Conservation (phyloP, 345 rosid genomes). For the Citrus medica region DNA sequence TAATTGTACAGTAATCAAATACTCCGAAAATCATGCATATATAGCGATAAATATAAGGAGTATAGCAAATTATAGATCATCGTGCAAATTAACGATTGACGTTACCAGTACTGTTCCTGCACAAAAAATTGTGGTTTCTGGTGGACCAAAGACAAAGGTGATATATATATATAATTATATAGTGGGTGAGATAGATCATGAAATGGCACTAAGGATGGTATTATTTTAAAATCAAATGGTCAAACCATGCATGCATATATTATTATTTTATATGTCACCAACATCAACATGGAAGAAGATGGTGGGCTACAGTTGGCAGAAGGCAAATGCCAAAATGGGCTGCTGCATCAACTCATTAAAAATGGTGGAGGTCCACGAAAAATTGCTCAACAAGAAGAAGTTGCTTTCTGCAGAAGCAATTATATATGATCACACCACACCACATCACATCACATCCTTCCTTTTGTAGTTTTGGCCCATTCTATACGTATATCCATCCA, state of each 20-base stretch:
- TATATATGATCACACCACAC: neutral
- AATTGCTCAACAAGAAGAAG: neutral
- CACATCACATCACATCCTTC: neutral
- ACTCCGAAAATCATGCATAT: neutral
- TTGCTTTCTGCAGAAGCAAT: neutral
- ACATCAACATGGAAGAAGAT: neutral
- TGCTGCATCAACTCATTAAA: too few species aligned
- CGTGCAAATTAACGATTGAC: too few species aligned
- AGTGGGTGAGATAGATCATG: neutral
- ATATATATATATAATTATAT: too few species aligned
- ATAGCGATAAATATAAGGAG: too few species aligned
- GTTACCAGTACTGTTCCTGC: too few species aligned
- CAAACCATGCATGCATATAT: neutral
- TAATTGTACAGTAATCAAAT: too few species aligned
- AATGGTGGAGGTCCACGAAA: constrained; percentile 9
- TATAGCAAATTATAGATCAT: neutral
- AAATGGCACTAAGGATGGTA: neutral
- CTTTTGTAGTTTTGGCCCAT: neutral
- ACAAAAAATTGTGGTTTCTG: neutral
- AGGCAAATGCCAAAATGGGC: neutral
- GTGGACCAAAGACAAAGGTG: neutral
- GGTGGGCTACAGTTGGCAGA: constrained; percentile 10
- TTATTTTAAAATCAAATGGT: neutral
- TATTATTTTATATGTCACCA: neutral
- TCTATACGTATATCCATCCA: too few species aligned